These are phyloP conservation scores for Pichia sp. DNA, from an alignment of 1,139 yeast species.

Conservation along the genomic window DNA sequence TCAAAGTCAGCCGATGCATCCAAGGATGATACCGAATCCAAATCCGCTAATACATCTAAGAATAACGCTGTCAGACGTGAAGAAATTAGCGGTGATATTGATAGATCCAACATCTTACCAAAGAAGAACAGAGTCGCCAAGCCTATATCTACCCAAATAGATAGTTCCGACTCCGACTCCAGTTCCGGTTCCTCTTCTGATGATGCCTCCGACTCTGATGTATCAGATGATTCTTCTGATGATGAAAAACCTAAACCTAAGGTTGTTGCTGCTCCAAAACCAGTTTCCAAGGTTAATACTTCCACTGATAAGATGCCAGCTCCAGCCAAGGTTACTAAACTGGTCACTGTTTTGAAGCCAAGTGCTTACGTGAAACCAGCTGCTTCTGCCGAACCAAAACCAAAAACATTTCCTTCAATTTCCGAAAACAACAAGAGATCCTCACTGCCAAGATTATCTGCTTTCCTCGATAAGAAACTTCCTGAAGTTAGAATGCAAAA, in stretches of 20 bases:
- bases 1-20: too few relatives aligned
- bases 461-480: conserved; percentile 54
- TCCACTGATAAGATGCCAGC: neutral
- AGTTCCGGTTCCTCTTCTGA: conserved; percentile 7
- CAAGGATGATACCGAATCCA: too few relatives aligned
- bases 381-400: neutral
- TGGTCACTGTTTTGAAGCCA: neutral
- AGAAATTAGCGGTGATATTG: conserved; percentile 21
- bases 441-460: conserved; percentile 53
- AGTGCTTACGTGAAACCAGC: too few relatives aligned
- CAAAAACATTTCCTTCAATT: neutral
- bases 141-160: neutral
- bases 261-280: conserved; percentile 38
- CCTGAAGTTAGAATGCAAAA: conserved; percentile 54
- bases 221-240: conserved; percentile 15
- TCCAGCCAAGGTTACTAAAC: neutral
- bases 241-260: conserved; percentile 23
- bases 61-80: conserved; percentile 15
- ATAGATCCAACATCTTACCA: conserved; percentile 20
- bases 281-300: neutral
- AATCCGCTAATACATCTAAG: too few relatives aligned
- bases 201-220: conserved; percentile 7
- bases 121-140: conserved; percentile 3
- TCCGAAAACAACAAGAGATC: conserved; percentile 22
- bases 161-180: too few relatives aligned